Evolutionary conservation across 177 flowering plant species (phyloP).

Genomic region (Vitis hybrid): DNA sequence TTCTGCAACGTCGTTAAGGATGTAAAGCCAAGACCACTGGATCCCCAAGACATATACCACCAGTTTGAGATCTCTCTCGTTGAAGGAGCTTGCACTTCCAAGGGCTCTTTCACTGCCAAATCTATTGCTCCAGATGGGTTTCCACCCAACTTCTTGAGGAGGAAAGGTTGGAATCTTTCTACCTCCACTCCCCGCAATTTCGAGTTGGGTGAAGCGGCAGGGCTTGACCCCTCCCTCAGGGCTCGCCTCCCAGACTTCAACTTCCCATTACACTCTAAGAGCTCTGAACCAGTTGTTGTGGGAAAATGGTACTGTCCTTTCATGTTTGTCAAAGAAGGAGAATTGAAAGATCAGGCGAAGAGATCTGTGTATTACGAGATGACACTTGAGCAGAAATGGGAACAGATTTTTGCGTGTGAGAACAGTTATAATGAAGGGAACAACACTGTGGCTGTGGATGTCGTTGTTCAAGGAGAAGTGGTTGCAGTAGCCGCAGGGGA

Average conservation of each 20-base stretch:
- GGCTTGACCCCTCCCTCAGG: slow-evolving; percentile 34
- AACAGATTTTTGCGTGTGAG: slow-evolving; percentile 35
- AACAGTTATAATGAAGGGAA: slow-evolving; percentile 14
- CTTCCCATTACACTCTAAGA: slow-evolving; percentile 16
- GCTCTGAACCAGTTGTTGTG: slow-evolving; percentile 22
- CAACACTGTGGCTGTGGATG: slow-evolving; percentile 28
- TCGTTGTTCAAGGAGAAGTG: slow-evolving; percentile 29
- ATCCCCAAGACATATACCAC: slow-evolving; percentile 31
- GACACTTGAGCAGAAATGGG: slow-evolving; percentile 61
- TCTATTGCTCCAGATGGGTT: slow-evolving; percentile 41
- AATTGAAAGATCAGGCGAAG: slow-evolving; percentile 37
- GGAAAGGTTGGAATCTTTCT: slow-evolving; percentile 27
- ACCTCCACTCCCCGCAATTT: slow-evolving; percentile 15
- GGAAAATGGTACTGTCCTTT: slow-evolving; percentile 70
- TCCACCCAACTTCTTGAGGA: slow-evolving; percentile 40
- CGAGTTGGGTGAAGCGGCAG: slow-evolving; percentile 32
- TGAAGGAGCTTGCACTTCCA: background rate
- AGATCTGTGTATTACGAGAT: slow-evolving; percentile 44
- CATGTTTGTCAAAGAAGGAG: slow-evolving; percentile 47
- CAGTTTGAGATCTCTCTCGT: slow-evolving; percentile 28
- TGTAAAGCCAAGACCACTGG: slow-evolving; percentile 34
- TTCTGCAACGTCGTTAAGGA: slow-evolving; percentile 24
- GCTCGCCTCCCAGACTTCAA: slow-evolving; percentile 34
- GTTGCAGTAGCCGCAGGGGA: slow-evolving; percentile 28
- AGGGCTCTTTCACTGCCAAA: slow-evolving; percentile 25